Evolutionary conservation across 106 monocot species (phyloP), one percentile per base, ranked within the genome.

Genomic region (Xerophyta viscosa): DNA sequence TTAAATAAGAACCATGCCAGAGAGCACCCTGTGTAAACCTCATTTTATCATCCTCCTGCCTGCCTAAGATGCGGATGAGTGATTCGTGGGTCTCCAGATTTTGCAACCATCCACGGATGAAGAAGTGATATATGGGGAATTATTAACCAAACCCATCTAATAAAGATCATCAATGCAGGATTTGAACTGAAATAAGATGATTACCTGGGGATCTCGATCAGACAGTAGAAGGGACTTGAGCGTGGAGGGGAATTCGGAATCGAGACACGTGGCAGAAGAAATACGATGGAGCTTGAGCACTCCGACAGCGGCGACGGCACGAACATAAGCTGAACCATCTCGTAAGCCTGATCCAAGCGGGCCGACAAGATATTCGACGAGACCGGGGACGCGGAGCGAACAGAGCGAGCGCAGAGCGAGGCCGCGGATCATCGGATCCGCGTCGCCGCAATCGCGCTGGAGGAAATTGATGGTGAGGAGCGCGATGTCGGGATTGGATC

Each of bases 401-500:
- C 79, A 89, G 33, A 98, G 76, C 47, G 85, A 79, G 56, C 89
- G 59, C 25, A 98, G 65, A 9, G 96, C 89, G 52, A 98, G 70
- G 50, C 96, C 96, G n/a, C 96, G 75, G 50, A 98, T 98, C 65
- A 78, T 98, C 36, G 96, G 96, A 39, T 98, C 96, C 77, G 76
- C 64, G 27, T 98, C 98, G 24, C 54, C 76, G 66, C 98, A 98
- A 46, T 98, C 98, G 69, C 63, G 78, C 66, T 82, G 89, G 41
- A 98, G 72, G 66, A 98, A 98, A 54, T 98, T 98, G 71, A 98
- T 90, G 27, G 98, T 98, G 50, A 98, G 82, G 33, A 98, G 98
- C 8, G 98, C 68, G 54, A 98, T 78, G 57, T 98, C 98, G 22
- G 98, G 98, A 55, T 98, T 86, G 36, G 65, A 30, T 33, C 78